Evolutionary conservation across 2,329 filamentous ascomycete species (phyloP), one percentile per base, ranked within the genome.

Genomic region (Hawksworthiomyces lignivorus): DNA sequence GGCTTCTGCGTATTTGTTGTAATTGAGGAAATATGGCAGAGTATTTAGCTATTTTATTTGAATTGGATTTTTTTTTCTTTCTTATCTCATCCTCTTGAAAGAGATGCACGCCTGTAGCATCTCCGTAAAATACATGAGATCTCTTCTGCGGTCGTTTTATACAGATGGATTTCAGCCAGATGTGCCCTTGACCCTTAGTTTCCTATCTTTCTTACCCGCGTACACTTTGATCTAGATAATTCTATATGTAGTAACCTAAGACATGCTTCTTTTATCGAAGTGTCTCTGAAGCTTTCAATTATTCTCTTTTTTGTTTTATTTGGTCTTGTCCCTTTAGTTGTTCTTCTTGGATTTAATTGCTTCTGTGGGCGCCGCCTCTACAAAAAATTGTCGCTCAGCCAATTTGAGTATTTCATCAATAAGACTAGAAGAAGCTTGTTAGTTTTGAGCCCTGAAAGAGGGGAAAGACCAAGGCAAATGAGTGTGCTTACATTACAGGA

Each of bases 401-500:
- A 80, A 72, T 67, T 96, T 96, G 54, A 95, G 77, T 3, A 76
- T 61, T 64, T 96, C 88, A 51, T 96, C 88, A 52, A 95, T 84
- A 42, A 88, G 51, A 56, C 84, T 87, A 4, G 2, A 26, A 26
- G 12, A 8, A 2, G 50, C 5, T 36, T 41, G 18, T 34, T 24
- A 17, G 53, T 63, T 52, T 60, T 7, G n/a, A n/a, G 54, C 28
- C n/a, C 15, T 12, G 26, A 26, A 11, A 7, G 2, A 19, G 11
- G 24, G 19, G 19, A 32, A 38, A 21, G 9, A 24, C 14, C 17
- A 12, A 24, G 28, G 49, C 31, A 27, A 22, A 29, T 5, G 7
- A 26, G 15, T 20, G 28, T 17, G 76, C 86, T 84, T 74, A 87
- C 81, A 98, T 84, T 50, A 98, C 94, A 32, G 92, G 92, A 15